phyloP scores from a whole-genome alignment of 176 grass and related monocot species.

The Oryza longistaminata region DNA sequence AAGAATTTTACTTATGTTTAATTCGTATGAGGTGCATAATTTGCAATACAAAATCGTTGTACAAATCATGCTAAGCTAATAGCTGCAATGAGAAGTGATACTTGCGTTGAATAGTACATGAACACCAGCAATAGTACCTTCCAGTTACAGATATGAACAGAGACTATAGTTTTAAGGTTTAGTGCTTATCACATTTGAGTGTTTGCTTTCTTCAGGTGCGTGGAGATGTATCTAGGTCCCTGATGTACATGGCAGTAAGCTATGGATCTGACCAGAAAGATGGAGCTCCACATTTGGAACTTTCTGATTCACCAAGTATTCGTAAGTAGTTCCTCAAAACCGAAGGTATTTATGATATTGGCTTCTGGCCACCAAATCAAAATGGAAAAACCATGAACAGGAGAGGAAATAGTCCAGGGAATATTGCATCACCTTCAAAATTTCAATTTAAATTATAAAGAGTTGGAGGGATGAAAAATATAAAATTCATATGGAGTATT shows the following conservation, averaged over 20 bases:
- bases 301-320: conserved; percentile 70
- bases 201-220: conserved; percentile 46
- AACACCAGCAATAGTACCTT: background rate
- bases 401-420: background rate
- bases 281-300: conserved; percentile 49
- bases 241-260: conserved; percentile 83
- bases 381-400: background rate
- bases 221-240: conserved; percentile 76
- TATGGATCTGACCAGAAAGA: conserved; percentile 62
- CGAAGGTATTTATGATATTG: background rate
- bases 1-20: background rate
- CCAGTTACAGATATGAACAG: background rate
- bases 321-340: conserved; percentile 47
- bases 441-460: background rate
- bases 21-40: background rate
- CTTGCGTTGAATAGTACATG: background rate
- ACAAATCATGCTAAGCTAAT: background rate
- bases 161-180: background rate
- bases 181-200: background rate
- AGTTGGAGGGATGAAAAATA: background rate
- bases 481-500: background rate
- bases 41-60: background rate
- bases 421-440: background rate
- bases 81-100: background rate
- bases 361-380: background rate